Evolutionary conservation across 768 basidiomycete genomes (phyloP), one percentile per base, ranked within the genome.

Genomic region (Suillus americanus): DNA sequence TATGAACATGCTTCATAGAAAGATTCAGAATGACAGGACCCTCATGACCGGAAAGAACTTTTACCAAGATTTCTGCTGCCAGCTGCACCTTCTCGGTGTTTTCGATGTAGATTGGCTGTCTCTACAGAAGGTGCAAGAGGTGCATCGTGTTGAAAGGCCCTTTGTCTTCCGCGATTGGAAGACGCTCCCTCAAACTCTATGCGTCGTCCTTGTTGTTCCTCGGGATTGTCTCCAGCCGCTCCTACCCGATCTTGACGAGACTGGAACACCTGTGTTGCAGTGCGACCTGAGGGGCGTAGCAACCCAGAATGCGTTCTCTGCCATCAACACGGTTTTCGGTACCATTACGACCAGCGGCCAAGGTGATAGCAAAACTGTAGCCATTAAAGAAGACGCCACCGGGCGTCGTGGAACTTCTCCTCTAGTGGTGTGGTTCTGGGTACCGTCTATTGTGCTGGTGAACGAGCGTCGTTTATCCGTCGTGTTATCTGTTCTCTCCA

Each of bases 21-120:
- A 60, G 14, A 62, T 73, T 3, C 0, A 18, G 40, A 43, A 5
- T 8, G 70, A 75, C 56, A 60, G 20, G 0, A 69, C 41, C 37
- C 60, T 75, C 28, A 54, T 72, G 41, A 33, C 76, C 60, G 75
- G 66, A 40, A 72, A 67, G 25, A 71, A 75, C 50, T 73, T 79
- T 63, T 78, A 79, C 64, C 83, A 86, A 63, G 85, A 87, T 48
- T 70, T 87, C 59, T 81, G 77, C 57, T 69, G 75, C 20, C 79
- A 83, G 20, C 71, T 85, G 5, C 77, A 84, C 64, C 74, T 79
- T 16, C 71, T 79, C 28, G 79, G 77, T 16, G 67, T 86, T 0
- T 69, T 78, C 63, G 77, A 79, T 5, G 73, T 74, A 28, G 51
- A 67, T 28, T 66, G 68, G 63, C 67, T 68, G 68, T 67, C 71